phyloP scores from a whole-genome alignment of 352 stramenopile genomes.

The Phytophthora pseudosyringae region DNA sequence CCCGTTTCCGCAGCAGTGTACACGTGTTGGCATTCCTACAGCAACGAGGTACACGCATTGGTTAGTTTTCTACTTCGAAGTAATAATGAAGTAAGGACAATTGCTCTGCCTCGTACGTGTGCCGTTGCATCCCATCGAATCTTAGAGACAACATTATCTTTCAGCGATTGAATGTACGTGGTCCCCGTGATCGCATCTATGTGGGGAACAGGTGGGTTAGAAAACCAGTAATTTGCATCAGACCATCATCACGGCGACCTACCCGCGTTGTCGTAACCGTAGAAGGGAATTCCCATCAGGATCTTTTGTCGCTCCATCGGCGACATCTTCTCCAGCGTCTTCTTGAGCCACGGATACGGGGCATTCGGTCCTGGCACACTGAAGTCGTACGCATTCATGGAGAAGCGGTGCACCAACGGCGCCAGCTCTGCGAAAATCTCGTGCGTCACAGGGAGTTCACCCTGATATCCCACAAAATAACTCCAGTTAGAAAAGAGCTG shows the following conservation, averaged over 20 bases:
- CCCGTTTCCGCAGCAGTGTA: slow-evolving; percentile 43
- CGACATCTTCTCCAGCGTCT: slow-evolving; percentile 58
- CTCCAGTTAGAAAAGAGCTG: background rate
- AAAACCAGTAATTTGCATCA: background rate
- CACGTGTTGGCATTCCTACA: slow-evolving; percentile 70
- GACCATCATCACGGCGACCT: background rate
- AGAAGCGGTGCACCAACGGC: slow-evolving; percentile 77
- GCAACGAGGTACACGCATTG: background rate
- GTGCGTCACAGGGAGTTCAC: slow-evolving; percentile 56
- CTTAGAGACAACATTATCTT: slow-evolving; percentile 44
- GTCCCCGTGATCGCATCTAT: slow-evolving; percentile 53
- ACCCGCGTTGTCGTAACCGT: slow-evolving; percentile 83
- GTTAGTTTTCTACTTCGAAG: slow-evolving; percentile 8
- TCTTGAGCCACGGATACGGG: slow-evolving; percentile 68
- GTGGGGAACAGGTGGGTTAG: background rate
- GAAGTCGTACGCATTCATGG: slow-evolving; percentile 87
- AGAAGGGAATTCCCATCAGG: slow-evolving; percentile 80
- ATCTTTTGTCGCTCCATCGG: slow-evolving; percentile 58
- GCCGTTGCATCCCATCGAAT: slow-evolving; percentile 59
- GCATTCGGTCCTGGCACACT: slow-evolving; percentile 68
- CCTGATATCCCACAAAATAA: slow-evolving; percentile 29
- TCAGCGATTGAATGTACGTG: slow-evolving; percentile 49
- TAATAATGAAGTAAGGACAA: background rate
- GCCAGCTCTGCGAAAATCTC: slow-evolving; percentile 64
- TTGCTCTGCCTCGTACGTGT: slow-evolving; percentile 38